Evolutionary conservation across 495 filamentous ascomycete species (phyloP).

Genomic region (Xylaria venustula): DNA sequence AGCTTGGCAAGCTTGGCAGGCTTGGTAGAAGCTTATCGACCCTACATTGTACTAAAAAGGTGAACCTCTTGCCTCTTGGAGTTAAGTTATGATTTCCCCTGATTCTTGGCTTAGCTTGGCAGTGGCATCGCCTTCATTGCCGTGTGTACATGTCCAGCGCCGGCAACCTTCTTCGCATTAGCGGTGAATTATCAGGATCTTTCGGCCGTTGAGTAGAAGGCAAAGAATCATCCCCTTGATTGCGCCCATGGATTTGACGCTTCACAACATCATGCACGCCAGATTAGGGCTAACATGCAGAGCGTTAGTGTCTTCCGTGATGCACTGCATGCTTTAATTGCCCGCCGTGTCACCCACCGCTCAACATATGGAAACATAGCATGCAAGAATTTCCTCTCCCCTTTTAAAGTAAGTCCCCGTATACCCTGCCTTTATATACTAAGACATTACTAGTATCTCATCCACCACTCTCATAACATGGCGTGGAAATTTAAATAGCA

Average conservation of each 20-base stretch:
- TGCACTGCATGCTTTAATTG: background rate
- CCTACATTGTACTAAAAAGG: background rate
- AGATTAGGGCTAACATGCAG: too few species aligned
- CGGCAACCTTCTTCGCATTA: constrained; percentile 3
- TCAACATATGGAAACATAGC: background rate
- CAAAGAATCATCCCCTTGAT: background rate
- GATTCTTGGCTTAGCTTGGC: constrained; percentile 5
- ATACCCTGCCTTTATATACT: background rate
- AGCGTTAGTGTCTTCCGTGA: background rate
- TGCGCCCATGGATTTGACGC: background rate
- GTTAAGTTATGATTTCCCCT: constrained; percentile 1
- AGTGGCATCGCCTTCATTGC: constrained; percentile 4
- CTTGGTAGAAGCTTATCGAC: constrained; percentile 13
- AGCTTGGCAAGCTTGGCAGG: background rate
- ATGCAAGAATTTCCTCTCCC: background rate
- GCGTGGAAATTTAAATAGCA: background rate
- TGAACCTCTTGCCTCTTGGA: constrained; percentile 10
- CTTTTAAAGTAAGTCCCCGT: background rate
- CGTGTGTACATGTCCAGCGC: too few species aligned
- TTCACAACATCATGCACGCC: constrained; percentile 1
- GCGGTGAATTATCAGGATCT: background rate
- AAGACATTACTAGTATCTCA: background rate
- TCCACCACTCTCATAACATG: background rate
- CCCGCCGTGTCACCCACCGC: background rate
- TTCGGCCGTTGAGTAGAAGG: too few species aligned